Conservation (phyloP, 306 rosid genomes). For the Nissolia schottii region DNA sequence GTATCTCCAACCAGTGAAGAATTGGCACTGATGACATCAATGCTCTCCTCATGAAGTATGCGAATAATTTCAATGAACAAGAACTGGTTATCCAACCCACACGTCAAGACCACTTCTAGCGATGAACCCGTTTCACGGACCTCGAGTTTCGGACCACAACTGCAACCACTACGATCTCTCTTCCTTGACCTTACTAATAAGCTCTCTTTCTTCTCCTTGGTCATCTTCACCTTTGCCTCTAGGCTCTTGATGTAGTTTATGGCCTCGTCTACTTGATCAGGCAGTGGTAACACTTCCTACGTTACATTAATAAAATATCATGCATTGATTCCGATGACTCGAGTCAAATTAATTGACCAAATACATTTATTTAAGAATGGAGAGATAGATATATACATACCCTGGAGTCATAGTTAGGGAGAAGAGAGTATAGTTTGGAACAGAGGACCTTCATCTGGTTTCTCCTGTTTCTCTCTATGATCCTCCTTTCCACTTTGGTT, state of each 20-base stretch:
- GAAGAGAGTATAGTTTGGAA: conserved; percentile 55
- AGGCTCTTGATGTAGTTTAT: conserved; percentile 45
- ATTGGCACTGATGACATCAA: conserved; percentile 34
- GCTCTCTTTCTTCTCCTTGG: conserved; percentile 38
- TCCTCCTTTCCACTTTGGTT: conserved; percentile 53
- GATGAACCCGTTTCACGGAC: conserved; percentile 49
- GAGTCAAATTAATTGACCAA: no score
- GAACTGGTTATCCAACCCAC: conserved; percentile 42
- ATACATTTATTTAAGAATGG: no score
- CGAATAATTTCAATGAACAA: conserved; percentile 54
- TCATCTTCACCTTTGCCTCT: conserved; percentile 43
- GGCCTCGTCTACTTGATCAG: conserved; percentile 61
- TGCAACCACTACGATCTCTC: conserved; percentile 23
- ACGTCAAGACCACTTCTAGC: conserved; percentile 44
- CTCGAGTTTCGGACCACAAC: conserved; percentile 40
- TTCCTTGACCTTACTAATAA: conserved; percentile 24
- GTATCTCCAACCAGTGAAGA: conserved; percentile 40
- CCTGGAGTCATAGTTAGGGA: conserved; percentile 43
- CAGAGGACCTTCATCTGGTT: conserved; percentile 60
- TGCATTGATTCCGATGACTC: no score
- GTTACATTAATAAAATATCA: background rate
- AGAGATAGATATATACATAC: no score
- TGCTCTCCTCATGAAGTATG: conserved; percentile 47
- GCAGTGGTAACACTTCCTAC: conserved; percentile 40
- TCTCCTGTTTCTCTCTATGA: conserved; percentile 67